These are phyloP conservation scores for Penstemon newberryi DNA, from an alignment of 257 asterid species.

Conservation along the genomic window DNA sequence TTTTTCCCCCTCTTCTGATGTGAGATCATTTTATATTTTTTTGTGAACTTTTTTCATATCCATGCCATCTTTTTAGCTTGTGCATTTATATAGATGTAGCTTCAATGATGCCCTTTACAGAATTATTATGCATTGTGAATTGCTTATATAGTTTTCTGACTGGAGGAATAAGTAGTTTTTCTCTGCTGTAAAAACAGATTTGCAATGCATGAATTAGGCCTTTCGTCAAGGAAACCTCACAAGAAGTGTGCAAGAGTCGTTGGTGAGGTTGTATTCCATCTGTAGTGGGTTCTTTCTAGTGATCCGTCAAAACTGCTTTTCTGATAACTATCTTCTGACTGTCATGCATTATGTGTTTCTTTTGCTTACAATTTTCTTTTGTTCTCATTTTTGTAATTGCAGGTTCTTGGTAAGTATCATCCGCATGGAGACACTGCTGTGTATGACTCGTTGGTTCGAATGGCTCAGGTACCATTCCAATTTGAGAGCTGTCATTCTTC, in stretches of 20 bases:
- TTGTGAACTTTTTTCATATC: not conserved
- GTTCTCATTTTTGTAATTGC: conserved; percentile 26
- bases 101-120: conserved; percentile 5
- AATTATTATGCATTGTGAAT: not conserved
- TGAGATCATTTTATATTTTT: not conserved
- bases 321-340: conserved; percentile 4
- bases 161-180: conserved; percentile 1
- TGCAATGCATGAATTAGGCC: conserved; percentile 97
- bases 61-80: not conserved
- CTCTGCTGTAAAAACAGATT: conserved; percentile 45
- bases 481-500: conserved; percentile 20
- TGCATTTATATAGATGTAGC: not conserved
- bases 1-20: not conserved
- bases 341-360: not conserved
- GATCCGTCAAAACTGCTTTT: conserved; percentile 1
- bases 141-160: conserved; percentile 21
- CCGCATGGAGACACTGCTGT: conserved; percentile 98
- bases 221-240: conserved; percentile 86
- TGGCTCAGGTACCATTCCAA: conserved; percentile 80
- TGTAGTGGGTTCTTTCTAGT: conserved; percentile 12
- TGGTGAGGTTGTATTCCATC: conserved; percentile 76
- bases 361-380: conserved; percentile 16
- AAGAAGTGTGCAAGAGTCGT: conserved; percentile 99
- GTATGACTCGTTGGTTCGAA: conserved; percentile 95
- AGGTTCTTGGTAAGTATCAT: conserved; percentile 98